Percentiles rank a stretch among this genome's conserved stretches.
phyloP scores from a whole-genome alignment of 1,284 basidiomycete genomes.

The Salmacisia buchloeana region DNA sequence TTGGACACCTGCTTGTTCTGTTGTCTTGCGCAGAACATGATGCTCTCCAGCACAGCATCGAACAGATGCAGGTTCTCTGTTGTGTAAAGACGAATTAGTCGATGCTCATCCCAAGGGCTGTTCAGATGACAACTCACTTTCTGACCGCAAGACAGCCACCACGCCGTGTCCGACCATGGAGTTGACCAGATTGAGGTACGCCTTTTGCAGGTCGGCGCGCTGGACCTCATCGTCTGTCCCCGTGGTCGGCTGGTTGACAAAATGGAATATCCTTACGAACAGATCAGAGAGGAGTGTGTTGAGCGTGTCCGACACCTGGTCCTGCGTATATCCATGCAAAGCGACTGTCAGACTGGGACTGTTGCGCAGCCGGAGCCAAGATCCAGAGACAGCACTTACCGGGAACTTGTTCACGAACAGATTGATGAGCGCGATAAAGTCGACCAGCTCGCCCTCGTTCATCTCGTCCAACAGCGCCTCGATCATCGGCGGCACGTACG shows the following conservation, averaged over 20 bases:
- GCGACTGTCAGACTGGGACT: background rate
- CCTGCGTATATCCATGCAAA: constrained; percentile 53
- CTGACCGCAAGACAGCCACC: constrained; percentile 77
- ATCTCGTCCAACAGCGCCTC: constrained; percentile 81
- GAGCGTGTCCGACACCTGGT: constrained; percentile 73
- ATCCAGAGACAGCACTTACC: constrained; percentile 55
- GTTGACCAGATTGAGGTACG: constrained; percentile 79
- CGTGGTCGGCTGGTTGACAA: constrained; percentile 73
- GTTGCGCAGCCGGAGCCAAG: constrained; percentile 10
- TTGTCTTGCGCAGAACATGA: constrained; percentile 55
- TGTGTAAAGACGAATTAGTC: constrained; percentile 35
- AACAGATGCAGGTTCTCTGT: constrained; percentile 70
- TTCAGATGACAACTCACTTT: constrained; percentile 59
- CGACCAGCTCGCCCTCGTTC: constrained; percentile 83
- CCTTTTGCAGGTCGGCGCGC: constrained; percentile 80
- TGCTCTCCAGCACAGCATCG: constrained; percentile 66
- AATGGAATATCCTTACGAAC: constrained; percentile 71
- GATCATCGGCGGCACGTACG: constrained; percentile 78
- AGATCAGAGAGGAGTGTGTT: constrained; percentile 86
- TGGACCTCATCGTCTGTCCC: constrained; percentile 86
- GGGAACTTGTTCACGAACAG: constrained; percentile 86
- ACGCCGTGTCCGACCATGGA: constrained; percentile 70
- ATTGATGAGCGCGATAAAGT: constrained; percentile 91
- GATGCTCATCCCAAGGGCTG: background rate
- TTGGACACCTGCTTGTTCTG: background rate